A percentile compares a stretch with the other conserved stretches of the same genome.
Conservation (phyloP, 768 basidiomycete genomes). For the Auricularia cornea region DNA sequence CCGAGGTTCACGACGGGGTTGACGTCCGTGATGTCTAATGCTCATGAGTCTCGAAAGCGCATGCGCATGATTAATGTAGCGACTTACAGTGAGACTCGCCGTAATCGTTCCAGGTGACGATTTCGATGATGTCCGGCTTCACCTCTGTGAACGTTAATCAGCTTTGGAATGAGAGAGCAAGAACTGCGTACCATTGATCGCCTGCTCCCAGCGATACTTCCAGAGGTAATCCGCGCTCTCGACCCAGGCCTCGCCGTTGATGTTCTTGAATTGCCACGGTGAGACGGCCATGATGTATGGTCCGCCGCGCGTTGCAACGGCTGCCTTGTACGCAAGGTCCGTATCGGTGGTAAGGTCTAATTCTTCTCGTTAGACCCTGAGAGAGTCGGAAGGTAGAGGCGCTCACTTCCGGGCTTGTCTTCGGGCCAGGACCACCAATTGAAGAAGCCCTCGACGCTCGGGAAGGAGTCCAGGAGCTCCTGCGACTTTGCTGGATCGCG, state of each 20-base stretch:
- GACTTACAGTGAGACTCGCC: conserved; percentile 5
- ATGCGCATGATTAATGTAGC: background rate
- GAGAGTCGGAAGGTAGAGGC: background rate
- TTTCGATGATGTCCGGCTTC: conserved; percentile 6
- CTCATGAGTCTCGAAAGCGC: no score
- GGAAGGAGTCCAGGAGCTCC: background rate
- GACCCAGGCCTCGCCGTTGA: conserved; percentile 3
- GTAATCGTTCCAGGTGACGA: conserved; percentile 3
- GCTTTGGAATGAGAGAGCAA: no score
- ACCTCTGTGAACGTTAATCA: background rate
- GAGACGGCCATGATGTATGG: conserved; percentile 9
- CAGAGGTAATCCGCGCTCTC: conserved; percentile 5
- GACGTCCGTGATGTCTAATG: background rate
- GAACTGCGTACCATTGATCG: background rate
- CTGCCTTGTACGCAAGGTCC: conserved; percentile 3
- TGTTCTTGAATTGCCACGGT: conserved; percentile 9
- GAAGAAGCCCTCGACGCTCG: conserved; percentile 5
- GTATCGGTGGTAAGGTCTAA: conserved; percentile 3
- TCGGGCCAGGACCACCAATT: conserved; percentile 1
- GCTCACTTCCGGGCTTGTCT: background rate
- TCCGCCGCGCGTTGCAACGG: background rate
- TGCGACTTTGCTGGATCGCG: background rate
- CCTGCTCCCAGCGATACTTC: conserved; percentile 8
- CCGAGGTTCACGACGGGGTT: conserved; percentile 5
- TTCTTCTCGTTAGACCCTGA: background rate